Percentiles rank a stretch among this genome's conserved stretches.
These are phyloP conservation scores for Mucor circinelloides DNA, from an alignment of 371 early-diverging fungal species.

Conservation along the genomic window DNA sequence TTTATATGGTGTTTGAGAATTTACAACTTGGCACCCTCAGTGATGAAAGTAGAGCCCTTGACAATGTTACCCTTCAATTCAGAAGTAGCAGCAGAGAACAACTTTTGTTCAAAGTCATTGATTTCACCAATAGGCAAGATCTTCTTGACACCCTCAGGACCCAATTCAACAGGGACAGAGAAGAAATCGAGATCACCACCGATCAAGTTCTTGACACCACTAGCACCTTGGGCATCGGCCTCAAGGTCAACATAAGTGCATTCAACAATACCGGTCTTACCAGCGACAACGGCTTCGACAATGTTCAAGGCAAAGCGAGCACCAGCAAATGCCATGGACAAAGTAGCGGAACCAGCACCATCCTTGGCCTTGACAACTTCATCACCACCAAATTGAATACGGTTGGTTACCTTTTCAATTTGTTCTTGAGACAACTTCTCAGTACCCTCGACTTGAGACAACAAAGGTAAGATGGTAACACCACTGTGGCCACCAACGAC, in stretches of 20 bases:
- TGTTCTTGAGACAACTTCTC: constrained; percentile 68
- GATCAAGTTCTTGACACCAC: constrained; percentile 55
- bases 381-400: constrained; percentile 95
- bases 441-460: constrained; percentile 64
- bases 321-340: constrained; percentile 93
- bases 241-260: constrained; percentile 84
- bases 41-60: constrained; percentile 65
- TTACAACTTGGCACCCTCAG: constrained; percentile 43
- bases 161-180: constrained; percentile 83
- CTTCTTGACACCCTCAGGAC: constrained; percentile 73
- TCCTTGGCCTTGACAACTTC: constrained; percentile 96
- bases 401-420: constrained; percentile 75
- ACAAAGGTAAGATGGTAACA: constrained; percentile 84
- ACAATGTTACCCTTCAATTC: constrained; percentile 84
- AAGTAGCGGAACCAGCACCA: constrained; percentile 81
- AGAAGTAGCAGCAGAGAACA: constrained; percentile 68
- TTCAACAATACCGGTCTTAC: constrained; percentile 70
- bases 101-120: constrained; percentile 69
- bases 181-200: constrained; percentile 74
- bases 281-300: constrained; percentile 67
- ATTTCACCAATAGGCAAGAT: constrained; percentile 72
- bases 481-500: constrained; percentile 95
- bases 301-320: constrained; percentile 81
- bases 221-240: constrained; percentile 58
- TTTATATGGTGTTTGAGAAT: background rate